These are phyloP conservation scores for Pythium apleroticum DNA, from an alignment of 352 stramenopile species.

Conservation along the genomic window DNA sequence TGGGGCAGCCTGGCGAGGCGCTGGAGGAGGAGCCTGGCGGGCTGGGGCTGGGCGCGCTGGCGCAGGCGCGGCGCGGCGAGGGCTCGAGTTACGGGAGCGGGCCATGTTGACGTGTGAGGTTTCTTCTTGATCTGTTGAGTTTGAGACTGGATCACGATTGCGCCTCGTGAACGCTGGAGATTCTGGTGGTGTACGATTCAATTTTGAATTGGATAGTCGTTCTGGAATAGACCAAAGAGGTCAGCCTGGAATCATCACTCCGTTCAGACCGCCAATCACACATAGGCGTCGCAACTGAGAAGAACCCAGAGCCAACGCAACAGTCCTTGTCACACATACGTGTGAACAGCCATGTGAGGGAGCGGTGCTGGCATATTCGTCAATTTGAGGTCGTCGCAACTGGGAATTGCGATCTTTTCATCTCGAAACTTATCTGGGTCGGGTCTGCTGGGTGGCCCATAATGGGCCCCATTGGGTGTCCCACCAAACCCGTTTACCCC, in stretches of 20 bases:
- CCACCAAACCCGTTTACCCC: constrained; percentile 5
- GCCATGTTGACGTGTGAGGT: constrained; percentile 38
- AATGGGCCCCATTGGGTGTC: too few species aligned
- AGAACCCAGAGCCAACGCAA: not conserved
- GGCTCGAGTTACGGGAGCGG: constrained; percentile 64
- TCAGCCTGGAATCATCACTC: too few species aligned
- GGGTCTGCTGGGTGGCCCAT: not conserved
- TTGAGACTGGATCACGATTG: constrained; percentile 26
- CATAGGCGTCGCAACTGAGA: not conserved
- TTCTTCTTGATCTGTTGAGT: constrained; percentile 24
- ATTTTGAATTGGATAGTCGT: constrained; percentile 13
- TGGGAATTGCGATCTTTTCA: not conserved
- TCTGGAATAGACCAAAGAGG: constrained; percentile 10
- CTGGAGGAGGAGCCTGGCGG: constrained; percentile 48
- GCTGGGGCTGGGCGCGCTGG: constrained; percentile 45
- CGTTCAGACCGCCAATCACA: not conserved
- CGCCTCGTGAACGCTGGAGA: constrained; percentile 35
- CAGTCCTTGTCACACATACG: not conserved
- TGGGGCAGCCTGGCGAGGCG: constrained; percentile 47
- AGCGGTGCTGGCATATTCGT: too few species aligned
- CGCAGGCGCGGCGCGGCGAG: constrained; percentile 32
- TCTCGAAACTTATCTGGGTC: constrained; percentile 9
- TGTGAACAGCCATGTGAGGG: constrained; percentile 1
- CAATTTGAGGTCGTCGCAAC: too few species aligned
- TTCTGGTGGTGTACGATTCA: constrained; percentile 24